These are phyloP conservation scores for Trichoderma pleuroti DNA, from an alignment of 2,329 filamentous ascomycete genomes.

Conservation along the genomic window DNA sequence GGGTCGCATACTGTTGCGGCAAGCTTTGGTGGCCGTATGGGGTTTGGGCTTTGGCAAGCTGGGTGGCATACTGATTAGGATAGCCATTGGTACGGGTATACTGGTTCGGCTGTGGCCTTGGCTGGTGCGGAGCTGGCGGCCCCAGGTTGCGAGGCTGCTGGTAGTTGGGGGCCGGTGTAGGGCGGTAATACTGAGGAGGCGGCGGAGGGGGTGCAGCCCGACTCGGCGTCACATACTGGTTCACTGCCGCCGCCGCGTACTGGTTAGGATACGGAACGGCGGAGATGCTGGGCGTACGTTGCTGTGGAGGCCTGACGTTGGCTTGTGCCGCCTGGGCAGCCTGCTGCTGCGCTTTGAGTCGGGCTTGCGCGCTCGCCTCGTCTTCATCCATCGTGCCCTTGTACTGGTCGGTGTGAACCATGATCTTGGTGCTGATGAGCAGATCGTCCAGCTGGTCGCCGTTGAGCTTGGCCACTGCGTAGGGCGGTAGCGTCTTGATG, in stretches of 20 bases:
- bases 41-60: conserved; percentile 50
- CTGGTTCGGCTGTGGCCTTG: conserved; percentile 38
- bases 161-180: conserved; percentile 38
- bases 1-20: conserved; percentile 46
- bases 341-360: conserved; percentile 41
- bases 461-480: conserved; percentile 80
- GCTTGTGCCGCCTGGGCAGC: conserved; percentile 31
- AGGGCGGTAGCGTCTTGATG: conserved; percentile 73
- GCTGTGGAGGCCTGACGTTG: conserved; percentile 36
- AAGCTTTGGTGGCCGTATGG: conserved; percentile 51
- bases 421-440: conserved; percentile 74
- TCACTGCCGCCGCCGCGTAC: conserved; percentile 34
- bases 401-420: conserved; percentile 69
- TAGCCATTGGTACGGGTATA: conserved; percentile 51
- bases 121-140: conserved; percentile 31
- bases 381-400: conserved; percentile 82
- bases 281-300: conserved; percentile 38
- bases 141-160: conserved; percentile 40
- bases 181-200: conserved; percentile 45
- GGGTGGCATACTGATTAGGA: conserved; percentile 45
- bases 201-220: conserved; percentile 42
- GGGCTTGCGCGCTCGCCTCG: conserved; percentile 56
- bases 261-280: conserved; percentile 42
- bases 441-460: conserved; percentile 81
- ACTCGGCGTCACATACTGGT: conserved; percentile 47